phyloP scores from a whole-genome alignment of 2,329 filamentous ascomycete genomes.

The Trichoderma koningiopsis region DNA sequence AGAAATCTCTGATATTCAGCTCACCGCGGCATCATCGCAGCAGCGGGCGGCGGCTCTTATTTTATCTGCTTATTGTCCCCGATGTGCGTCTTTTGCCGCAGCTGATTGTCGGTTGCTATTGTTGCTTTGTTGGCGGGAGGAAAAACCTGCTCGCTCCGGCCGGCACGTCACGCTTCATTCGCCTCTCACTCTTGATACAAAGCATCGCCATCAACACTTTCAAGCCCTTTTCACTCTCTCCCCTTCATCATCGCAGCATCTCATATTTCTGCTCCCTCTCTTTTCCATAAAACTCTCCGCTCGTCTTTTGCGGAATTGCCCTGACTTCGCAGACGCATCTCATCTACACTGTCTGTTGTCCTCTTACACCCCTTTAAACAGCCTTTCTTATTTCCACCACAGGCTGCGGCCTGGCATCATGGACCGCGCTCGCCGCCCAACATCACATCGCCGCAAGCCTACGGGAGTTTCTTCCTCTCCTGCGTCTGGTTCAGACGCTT shows the following conservation, averaged over 20 bases:
- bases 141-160: slow-evolving; percentile 24
- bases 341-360: slow-evolving; percentile 21
- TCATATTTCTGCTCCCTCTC: neutral
- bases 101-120: slow-evolving; percentile 26
- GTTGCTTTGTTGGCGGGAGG: slow-evolving; percentile 17
- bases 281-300: neutral
- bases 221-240: slow-evolving; percentile 3
- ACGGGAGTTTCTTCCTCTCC: slow-evolving; percentile 40
- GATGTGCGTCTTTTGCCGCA: slow-evolving; percentile 27
- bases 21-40: slow-evolving; percentile 29
- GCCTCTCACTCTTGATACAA: slow-evolving; percentile 20
- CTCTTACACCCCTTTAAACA: slow-evolving; percentile 29
- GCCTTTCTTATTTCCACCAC: slow-evolving; percentile 21
- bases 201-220: slow-evolving; percentile 22
- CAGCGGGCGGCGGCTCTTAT: slow-evolving; percentile 22
- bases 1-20: slow-evolving; percentile 32
- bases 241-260: neutral
- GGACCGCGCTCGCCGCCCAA: slow-evolving; percentile 44
- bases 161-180: slow-evolving; percentile 26
- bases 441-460: slow-evolving; percentile 38
- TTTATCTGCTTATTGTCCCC: slow-evolving; percentile 22
- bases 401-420: slow-evolving; percentile 39
- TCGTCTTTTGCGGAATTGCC: neutral
- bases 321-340: slow-evolving; percentile 21
- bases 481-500: slow-evolving; percentile 38